Evolutionary conservation across 2,329 filamentous ascomycete species (phyloP).

Genomic region (Colletotrichum magnum): DNA sequence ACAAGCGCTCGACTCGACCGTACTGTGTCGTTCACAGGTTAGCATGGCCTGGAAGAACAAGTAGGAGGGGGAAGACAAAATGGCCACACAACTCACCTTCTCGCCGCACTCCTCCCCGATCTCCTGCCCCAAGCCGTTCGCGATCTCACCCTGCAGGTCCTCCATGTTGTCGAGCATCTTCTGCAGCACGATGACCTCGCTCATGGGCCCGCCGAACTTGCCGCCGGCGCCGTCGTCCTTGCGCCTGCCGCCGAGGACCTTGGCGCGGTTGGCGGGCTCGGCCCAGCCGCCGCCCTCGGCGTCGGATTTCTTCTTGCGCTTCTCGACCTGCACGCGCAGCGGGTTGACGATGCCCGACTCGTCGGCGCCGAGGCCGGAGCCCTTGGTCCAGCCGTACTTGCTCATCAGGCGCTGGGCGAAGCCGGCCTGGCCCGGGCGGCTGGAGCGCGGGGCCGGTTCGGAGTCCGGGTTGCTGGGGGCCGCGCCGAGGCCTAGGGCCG

Average conservation of each 20-base stretch:
- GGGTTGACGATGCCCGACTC: constrained; percentile 88
- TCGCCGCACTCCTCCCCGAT: constrained; percentile 94
- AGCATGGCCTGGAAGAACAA: constrained; percentile 25
- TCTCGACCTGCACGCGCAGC: constrained; percentile 86
- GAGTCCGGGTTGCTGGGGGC: constrained; percentile 51
- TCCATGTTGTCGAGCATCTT: constrained; percentile 90
- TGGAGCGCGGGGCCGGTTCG: constrained; percentile 64
- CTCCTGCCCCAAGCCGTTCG: constrained; percentile 85
- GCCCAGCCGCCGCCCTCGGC: constrained; percentile 84
- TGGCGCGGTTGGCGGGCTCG: constrained; percentile 77
- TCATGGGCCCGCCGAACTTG: constrained; percentile 78
- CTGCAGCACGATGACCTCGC: constrained; percentile 83
- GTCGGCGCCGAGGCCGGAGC: constrained; percentile 86
- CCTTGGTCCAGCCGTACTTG: constrained; percentile 95
- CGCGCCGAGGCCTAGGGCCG: constrained; percentile 65
- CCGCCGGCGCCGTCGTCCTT: constrained; percentile 56
- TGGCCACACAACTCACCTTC: constrained; percentile 64
- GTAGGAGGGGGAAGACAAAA: constrained; percentile 37
- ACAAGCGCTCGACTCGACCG: constrained; percentile 84
- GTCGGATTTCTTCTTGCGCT: constrained; percentile 84
- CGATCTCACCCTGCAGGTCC: constrained; percentile 83
- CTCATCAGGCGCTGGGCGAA: constrained; percentile 91
- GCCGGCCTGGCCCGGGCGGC: constrained; percentile 82
- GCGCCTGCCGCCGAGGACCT: constrained; percentile 84
- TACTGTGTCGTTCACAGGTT: constrained; percentile 70